These are phyloP conservation scores for Podila clonocystis DNA, from an alignment of 192 early-diverging fungal species.

Conservation along the genomic window DNA sequence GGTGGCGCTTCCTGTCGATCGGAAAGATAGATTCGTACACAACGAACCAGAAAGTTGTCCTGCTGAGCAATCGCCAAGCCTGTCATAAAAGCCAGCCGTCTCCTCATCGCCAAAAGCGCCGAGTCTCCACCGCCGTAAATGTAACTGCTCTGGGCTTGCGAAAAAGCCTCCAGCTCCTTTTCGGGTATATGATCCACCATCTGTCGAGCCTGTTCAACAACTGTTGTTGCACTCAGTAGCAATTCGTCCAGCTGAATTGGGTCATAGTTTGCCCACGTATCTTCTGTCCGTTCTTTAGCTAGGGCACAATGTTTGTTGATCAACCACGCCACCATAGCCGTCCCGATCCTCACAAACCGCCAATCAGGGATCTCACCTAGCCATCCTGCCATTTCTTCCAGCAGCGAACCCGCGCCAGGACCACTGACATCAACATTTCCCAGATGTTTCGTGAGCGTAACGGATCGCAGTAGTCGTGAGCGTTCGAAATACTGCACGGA, in stretches of 20 bases:
- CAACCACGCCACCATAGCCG: constrained; percentile 9
- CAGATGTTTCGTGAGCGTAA: background rate
- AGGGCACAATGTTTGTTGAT: background rate
- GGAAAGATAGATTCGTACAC: background rate
- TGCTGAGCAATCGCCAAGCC: background rate
- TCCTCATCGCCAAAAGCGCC: background rate
- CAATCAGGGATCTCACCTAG: constrained; percentile 35
- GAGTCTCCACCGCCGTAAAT: constrained; percentile 7
- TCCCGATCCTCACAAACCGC: constrained; percentile 20
- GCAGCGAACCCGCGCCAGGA: background rate
- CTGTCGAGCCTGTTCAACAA: background rate
- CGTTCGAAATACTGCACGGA: background rate
- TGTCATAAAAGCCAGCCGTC: constrained; percentile 15
- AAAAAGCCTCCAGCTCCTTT: background rate
- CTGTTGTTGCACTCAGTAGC: background rate
- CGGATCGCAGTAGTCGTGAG: background rate
- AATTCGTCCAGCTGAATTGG: background rate
- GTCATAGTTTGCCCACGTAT: background rate
- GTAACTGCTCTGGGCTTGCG: constrained; percentile 4
- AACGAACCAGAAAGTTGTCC: background rate
- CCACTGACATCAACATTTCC: background rate
- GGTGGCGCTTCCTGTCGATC: background rate
- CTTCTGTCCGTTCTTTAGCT: background rate
- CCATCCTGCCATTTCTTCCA: constrained; percentile 18
- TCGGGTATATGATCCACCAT: background rate